Base-by-base conservation (phyloP, 2,329 filamentous ascomycete species). In the Dactylellina haptotyla region DNA sequence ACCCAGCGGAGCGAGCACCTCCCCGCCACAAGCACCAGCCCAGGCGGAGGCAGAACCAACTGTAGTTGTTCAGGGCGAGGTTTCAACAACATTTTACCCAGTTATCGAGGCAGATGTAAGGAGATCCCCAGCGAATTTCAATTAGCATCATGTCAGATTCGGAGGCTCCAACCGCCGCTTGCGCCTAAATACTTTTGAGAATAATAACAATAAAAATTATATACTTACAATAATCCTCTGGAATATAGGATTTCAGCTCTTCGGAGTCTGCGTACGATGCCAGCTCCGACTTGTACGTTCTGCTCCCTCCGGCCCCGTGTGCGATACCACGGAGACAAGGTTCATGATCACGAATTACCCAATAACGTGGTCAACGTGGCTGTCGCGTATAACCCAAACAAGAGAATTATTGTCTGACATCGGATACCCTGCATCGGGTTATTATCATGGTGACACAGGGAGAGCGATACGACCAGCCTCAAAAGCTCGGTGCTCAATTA, bases 81-180 rank as follows among this genome's bases (percentile, higher is more conserved):
- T 69, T 43, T 61, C 64, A 53, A 69, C 64, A 2, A 69, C 56
- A 28, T 18, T 43, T 10, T 14, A 58, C 23, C 46, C 56, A 23
- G 56, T 34, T 20, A 54, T 69, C 18, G 64, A 69, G 30, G 46
- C 64, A 14, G 64, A 69, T 12, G 64, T 64, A 64, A 20, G 61
- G 32, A 59, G 9, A 16, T 30, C 14, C 39, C 14, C 32, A 34
- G 32, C 32, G 32, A 34, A 6, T 6, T 6, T 6, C 6, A 6
- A 34, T 6, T 34, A 14, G 14, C 32, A 34, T 6, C 32, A 14
- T 34, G 14, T 34, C n/a, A n/a, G n/a, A n/a, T n/a, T n/a, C n/a
- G n/a, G n/a, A n/a, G n/a, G n/a, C n/a, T n/a, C n/a, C n/a, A n/a
- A n/a, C n/a, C n/a, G n/a, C n/a, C n/a, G n/a, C n/a, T n/a, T n/a